These are phyloP conservation scores for Fistulifera solaris DNA, from an alignment of 108 stramenopile genomes.

Conservation along the genomic window DNA sequence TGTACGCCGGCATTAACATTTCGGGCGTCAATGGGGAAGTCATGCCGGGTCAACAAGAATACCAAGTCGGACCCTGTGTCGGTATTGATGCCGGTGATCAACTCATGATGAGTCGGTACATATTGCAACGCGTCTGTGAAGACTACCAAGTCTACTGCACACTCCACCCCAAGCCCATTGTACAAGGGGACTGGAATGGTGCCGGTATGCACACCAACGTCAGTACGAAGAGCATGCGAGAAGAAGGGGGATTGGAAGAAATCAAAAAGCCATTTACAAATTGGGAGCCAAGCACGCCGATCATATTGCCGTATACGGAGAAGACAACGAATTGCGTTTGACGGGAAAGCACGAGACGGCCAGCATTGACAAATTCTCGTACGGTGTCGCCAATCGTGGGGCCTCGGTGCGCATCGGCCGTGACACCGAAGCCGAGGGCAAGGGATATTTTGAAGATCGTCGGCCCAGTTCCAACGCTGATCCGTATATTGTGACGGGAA, in stretches of 20 bases:
- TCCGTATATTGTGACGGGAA: slow-evolving; percentile 95
- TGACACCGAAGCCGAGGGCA: slow-evolving; percentile 81
- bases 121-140: slow-evolving; percentile 94
- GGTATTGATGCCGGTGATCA: slow-evolving; percentile 98
- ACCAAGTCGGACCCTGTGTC: slow-evolving; percentile 96
- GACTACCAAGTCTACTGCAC: slow-evolving; percentile 95
- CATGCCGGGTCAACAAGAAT: slow-evolving; percentile 99
- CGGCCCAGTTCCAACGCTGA: slow-evolving; percentile 96
- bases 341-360: slow-evolving; percentile 97
- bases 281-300: slow-evolving; percentile 42
- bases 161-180: slow-evolving; percentile 96
- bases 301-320: slow-evolving; percentile 89
- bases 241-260: slow-evolving; percentile 81
- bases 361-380: slow-evolving; percentile 84
- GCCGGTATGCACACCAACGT: slow-evolving; percentile 98
- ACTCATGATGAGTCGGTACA: slow-evolving; percentile 94
- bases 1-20: slow-evolving; percentile 91
- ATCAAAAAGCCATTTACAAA: slow-evolving; percentile 97
- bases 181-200: slow-evolving; percentile 98
- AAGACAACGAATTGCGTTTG: slow-evolving; percentile 80
- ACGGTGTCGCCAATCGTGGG: slow-evolving; percentile 97
- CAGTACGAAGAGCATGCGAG: slow-evolving; percentile 93
- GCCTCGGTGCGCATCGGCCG: slow-evolving; percentile 92
- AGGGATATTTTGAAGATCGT: slow-evolving; percentile 98
- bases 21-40: slow-evolving; percentile 97